Evolutionary conservation across 164 flowering plant species (phyloP), one percentile per base, ranked within the genome.

Genomic region (grape (Vitis vinifera)): DNA sequence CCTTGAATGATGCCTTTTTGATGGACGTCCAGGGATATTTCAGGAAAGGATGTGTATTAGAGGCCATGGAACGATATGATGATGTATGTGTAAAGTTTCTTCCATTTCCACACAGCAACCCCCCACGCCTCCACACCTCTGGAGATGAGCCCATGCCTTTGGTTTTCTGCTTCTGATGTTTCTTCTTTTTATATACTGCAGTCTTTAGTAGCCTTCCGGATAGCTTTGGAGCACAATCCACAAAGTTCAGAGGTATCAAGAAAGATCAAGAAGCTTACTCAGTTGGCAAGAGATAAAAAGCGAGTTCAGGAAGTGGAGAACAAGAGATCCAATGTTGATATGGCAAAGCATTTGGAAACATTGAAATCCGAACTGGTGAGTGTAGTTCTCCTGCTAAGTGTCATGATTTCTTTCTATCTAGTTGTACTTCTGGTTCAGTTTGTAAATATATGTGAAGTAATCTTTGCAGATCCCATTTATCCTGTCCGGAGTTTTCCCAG

Each of bases 11-110:
- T 61, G 15, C 2, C 31, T 0, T 16, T 73, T 71, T 77, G 70
- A 63, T 80, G 67, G 56, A 59, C 55, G 51, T 81, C 31, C 83
- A 94, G 97, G 97, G 99, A 10, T 89, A 91, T 79, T 95, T 91
- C 83, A 85, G 99, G 79, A 95, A 95, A 86, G 99, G 99, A 67
- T 92, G 93, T 62, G 75, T 90, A 29, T 72, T 92, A 67, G 99
- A 95, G 80, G 96, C 98, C 59, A 85, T 95, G 99, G 94, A 89
- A 70, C 80, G 76, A 80, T 91, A 88, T 78, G 93, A 90, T 72
- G 97, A 95, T 73, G 99, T 95, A 81, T 29, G 87, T 69, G 55
- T 51, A 6, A 3, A 11, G 3, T 9, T 44, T 59, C 8, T 37
- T 56, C 8, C 44, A 10, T 58, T 2, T 50, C 13, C 66, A 59